Evolutionary conservation across 768 basidiomycete species (phyloP), one percentile per base, ranked within the genome.

Genomic region (Pholiota microspora): DNA sequence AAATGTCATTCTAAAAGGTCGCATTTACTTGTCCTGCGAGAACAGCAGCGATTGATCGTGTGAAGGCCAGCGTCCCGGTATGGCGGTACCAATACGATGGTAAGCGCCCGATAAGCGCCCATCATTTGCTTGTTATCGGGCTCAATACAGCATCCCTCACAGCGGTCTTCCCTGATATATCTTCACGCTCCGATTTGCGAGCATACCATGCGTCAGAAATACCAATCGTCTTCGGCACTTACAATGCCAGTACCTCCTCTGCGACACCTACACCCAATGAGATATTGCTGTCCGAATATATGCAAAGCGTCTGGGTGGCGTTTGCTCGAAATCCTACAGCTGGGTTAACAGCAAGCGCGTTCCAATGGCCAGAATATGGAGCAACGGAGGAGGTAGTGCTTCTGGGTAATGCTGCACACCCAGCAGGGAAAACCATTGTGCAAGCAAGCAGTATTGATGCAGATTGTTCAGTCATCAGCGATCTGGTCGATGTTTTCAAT

Each of bases 281-380:
- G 49, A 64, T 69, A n/a, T 59, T 63, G n/a, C 62, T 76, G 32
- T 69, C 74, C 1, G 63, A 55, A 49, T 71, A 68, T 49, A 51
- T 75, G 1, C 74, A 76, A 55, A 56, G 61, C 5, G 73, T 72
- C 0, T 77, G 76, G 75, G 73, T 75, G 1, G 64, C 70, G 5
- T 77, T 77, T 50, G 74, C 75, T n/a, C 67, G 70, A n/a, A 64
- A 76, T 58, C 73, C 75, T 1, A 36, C 55, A 2, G 51, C 62
- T 15, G 73, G 73, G 1, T 54, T 75, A 34, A 40, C 49, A 0
- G 53, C 49, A 12, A 38, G 56, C 16, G 64, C 57, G 12, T 51
- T 51, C 21, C 15, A 24, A 9, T 67, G 66, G 64, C 66, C 66
- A 21, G 36, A 45, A 21, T 67, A 63, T 42, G 51, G 61, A 13